Base-by-base conservation (phyloP, 306 rosid species). In the Fragaria nilgerrensis region DNA sequence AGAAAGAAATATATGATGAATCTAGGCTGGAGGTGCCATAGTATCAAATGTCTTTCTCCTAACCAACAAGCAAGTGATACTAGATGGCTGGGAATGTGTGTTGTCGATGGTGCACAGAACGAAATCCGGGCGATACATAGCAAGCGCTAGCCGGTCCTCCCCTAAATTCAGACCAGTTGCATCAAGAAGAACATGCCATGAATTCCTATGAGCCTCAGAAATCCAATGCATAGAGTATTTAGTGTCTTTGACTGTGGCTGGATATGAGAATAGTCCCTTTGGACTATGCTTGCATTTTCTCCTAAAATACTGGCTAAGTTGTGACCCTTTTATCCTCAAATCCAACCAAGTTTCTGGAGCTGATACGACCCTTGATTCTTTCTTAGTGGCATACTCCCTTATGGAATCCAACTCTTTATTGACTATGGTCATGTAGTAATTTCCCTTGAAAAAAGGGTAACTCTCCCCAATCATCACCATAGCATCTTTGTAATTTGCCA, bases 321-420 rank as follows among this genome's bases (percentile, higher is more conserved):
- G 88, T 23, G 88, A 85, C 5, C 88, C 88, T 74, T 82, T 85
- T 39, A 85, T 85, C 78, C 88, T 75, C 74, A 85, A 65, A 82
- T 85, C 84, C 75, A 85, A 65, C 88, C 88, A 85, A 50, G 71
- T 79, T 17, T 85, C 84, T 13, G 88, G 86, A 14, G 88, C 86
- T 63, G 68, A 53, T 49, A 85, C 76, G 43, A 82, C 80, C 80
- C 73, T 85, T 1, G 86, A 61, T 65, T 85, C 88, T 75, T 82
- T 85, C 27, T 50, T 71, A 25, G 34, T 39, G 0, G 84, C 88
- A 70, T 48, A 85, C 29, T 82, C 86, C 59, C 10, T 82, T 16
- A 85, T 79, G 62, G 74, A 61, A 76, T 85, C 88, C 13, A 5
- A 3, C 70, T 79, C 82, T 23, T 82, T 80, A 6, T 41, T 72